Percentiles rank a stretch among this genome's conserved stretches.
Conservation (phyloP, 176 grass and related monocot genomes). For the Hordeum vulgare region DNA sequence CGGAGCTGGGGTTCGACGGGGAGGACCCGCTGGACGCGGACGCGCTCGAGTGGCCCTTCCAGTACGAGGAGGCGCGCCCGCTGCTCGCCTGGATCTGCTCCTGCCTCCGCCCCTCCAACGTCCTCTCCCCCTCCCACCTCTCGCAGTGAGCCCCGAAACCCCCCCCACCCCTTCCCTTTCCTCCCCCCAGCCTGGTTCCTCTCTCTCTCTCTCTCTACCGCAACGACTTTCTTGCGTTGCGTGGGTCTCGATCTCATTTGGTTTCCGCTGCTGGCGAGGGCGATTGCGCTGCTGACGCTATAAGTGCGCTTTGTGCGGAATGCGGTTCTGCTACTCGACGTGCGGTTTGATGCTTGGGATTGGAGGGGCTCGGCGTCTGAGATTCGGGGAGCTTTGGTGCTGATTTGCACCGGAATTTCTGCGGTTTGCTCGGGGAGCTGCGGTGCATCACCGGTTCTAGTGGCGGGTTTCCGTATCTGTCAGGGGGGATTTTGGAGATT, state of each 20-base stretch:
- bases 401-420: not conserved
- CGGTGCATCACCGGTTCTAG: not conserved
- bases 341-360: not conserved
- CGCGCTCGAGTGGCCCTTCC: slow-evolving; percentile 99
- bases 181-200: not conserved
- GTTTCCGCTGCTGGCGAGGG: not conserved
- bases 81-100: slow-evolving; percentile 98
- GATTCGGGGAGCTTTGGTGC: not conserved
- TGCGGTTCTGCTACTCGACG: not conserved
- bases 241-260: not conserved
- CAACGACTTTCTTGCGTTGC: not conserved
- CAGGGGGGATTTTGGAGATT: not conserved
- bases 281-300: not conserved
- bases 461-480: no score
- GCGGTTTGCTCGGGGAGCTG: not conserved
- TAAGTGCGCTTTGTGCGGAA: not conserved
- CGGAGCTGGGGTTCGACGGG: slow-evolving; percentile 87
- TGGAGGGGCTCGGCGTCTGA: not conserved
- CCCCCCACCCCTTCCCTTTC: not conserved
- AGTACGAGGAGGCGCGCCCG: slow-evolving; percentile 93
- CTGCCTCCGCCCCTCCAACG: slow-evolving; percentile 94
- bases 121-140: slow-evolving; percentile 74
- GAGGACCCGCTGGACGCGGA: slow-evolving; percentile 88
- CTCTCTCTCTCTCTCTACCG: not conserved
- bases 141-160: slow-evolving; percentile 45